Evolutionary conservation across 768 basidiomycete species (phyloP).

Genomic region (Chlorophyllum brunneum): DNA sequence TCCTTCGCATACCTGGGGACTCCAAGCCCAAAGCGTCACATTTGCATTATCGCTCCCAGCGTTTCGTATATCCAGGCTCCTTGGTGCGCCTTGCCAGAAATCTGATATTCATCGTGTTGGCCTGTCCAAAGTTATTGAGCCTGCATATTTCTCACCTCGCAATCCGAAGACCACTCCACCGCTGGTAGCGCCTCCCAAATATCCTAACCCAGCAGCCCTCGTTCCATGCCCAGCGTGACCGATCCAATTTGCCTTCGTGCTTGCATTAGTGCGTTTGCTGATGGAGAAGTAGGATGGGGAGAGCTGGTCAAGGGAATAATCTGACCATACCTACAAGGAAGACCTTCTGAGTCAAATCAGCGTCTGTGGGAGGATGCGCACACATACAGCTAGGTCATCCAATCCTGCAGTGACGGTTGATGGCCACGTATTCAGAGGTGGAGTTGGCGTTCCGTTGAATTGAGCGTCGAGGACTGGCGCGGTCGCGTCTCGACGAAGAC

Average conservation of each 20-base stretch:
- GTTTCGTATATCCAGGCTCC: conserved; percentile 31
- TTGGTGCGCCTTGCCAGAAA: conserved; percentile 35
- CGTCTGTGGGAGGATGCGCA: background rate
- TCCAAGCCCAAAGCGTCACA: conserved; percentile 35
- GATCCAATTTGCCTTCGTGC: conserved; percentile 25
- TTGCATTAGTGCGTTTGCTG: conserved; percentile 24
- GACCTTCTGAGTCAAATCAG: background rate
- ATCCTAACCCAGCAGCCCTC: conserved; percentile 32
- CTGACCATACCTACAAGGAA: conserved; percentile 23
- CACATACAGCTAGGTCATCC: conserved; percentile 25
- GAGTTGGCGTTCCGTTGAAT: conserved; percentile 30
- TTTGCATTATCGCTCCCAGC: conserved; percentile 25
- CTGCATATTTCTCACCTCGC: conserved; percentile 20
- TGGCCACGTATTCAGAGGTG: conserved; percentile 32
- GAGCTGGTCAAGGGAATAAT: conserved; percentile 33
- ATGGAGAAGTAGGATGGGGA: conserved; percentile 27
- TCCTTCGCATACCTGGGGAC: conserved; percentile 17
- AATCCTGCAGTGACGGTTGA: conserved; percentile 28
- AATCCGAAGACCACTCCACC: conserved; percentile 33
- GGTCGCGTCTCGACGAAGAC: conserved; percentile 33
- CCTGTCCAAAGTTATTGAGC: background rate
- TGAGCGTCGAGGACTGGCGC: conserved; percentile 32
- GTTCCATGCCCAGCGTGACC: conserved; percentile 29
- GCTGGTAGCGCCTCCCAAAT: conserved; percentile 30
- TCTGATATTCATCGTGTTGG: conserved; percentile 17